Conservation (phyloP, 441 rosid genomes). For the Erodium trifolium region DNA sequence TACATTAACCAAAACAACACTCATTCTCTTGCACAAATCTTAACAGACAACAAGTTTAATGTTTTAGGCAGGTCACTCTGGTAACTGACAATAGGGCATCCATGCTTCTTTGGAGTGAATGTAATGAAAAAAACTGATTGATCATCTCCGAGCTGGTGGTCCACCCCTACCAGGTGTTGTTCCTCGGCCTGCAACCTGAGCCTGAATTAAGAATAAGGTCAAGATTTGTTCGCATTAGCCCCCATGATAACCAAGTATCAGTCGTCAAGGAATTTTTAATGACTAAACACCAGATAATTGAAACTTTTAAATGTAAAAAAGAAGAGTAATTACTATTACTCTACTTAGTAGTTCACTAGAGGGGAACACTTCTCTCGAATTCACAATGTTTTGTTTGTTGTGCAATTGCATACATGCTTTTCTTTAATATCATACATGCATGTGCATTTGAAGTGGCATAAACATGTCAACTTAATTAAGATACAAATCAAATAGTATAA, state of each 20-base stretch:
- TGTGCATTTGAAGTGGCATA: neutral
- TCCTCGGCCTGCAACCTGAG: slow-evolving; percentile 76
- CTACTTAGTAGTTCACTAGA: neutral
- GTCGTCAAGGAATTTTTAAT: neutral
- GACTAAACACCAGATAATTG: neutral
- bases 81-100: slow-evolving; percentile 10
- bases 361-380: neutral
- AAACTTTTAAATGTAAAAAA: neutral
- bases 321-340: neutral
- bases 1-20: neutral
- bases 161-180: slow-evolving; percentile 63
- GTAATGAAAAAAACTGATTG: neutral
- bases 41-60: slow-evolving; percentile 12
- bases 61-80: slow-evolving; percentile 3
- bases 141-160: slow-evolving; percentile 69
- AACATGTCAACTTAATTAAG: slow-evolving; percentile 3
- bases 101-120: slow-evolving; percentile 4
- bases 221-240: neutral
- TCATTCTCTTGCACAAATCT: slow-evolving; percentile 3
- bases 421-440: neutral
- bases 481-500: neutral
- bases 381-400: neutral
- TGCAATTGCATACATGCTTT: neutral
- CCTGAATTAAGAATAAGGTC: slow-evolving; percentile 30
- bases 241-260: neutral